Percentiles rank a stretch among this genome's conserved stretches.
These are phyloP conservation scores for Quercus cerris DNA, from an alignment of 306 rosid species.

Conservation along the genomic window DNA sequence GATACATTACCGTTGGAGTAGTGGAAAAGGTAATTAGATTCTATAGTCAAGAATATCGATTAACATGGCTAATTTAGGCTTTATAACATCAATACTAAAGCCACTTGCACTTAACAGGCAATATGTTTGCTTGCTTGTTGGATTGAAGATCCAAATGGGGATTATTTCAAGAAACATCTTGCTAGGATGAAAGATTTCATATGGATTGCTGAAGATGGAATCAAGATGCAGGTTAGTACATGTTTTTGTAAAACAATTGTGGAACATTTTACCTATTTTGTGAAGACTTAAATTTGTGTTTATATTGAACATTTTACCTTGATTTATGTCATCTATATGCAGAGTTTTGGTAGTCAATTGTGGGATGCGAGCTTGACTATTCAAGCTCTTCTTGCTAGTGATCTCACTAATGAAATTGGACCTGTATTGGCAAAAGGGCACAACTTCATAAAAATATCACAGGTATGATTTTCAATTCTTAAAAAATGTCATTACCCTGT, in stretches of 20 bases:
- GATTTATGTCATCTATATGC: not conserved
- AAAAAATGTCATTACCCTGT: not conserved
- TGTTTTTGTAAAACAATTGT: not conserved
- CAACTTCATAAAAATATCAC: slow-evolving; percentile 29
- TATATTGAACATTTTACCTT: not conserved
- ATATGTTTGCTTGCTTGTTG: slow-evolving; percentile 45
- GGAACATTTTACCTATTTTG: not conserved
- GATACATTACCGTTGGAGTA: slow-evolving; percentile 28
- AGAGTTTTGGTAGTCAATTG: slow-evolving; percentile 53
- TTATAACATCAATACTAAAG: not conserved
- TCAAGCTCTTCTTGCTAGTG: slow-evolving; percentile 32
- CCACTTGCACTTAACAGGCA: not conserved
- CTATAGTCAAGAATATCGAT: not conserved
- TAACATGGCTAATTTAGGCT: not conserved
- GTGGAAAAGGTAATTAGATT: slow-evolving; percentile 28
- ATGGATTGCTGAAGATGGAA: slow-evolving; percentile 46
- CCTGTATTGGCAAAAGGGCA: slow-evolving; percentile 17
- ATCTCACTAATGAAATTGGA: slow-evolving; percentile 19
- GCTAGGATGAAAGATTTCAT: slow-evolving; percentile 27
- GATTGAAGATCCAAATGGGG: slow-evolving; percentile 39
- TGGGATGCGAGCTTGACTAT: slow-evolving; percentile 30
- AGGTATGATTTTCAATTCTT: slow-evolving; percentile 14
- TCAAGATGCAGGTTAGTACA: slow-evolving; percentile 28
- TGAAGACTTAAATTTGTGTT: not conserved
- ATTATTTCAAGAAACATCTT: slow-evolving; percentile 33